phyloP scores from a whole-genome alignment of 805 yeast genomes.

The Blastobotrys attinorum region DNA sequence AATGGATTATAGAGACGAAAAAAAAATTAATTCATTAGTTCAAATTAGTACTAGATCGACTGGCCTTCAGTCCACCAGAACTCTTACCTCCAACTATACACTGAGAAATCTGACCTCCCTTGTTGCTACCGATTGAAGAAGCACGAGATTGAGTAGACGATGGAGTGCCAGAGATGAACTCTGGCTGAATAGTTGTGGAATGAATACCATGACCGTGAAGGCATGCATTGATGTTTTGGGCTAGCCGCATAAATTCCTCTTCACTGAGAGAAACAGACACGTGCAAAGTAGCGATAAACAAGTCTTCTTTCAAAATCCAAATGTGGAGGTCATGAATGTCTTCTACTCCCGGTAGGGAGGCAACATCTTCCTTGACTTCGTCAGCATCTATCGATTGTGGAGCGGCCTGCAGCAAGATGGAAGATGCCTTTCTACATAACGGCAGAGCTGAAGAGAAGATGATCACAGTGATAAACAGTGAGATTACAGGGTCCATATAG shows the following conservation, averaged over 20 bases:
- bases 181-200: conserved; percentile 95
- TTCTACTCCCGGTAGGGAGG: conserved; percentile 60
- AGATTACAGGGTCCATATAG: conserved; percentile 79
- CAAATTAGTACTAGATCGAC: neutral
- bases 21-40: neutral
- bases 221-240: conserved; percentile 66
- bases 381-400: conserved; percentile 79
- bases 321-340: conserved; percentile 94
- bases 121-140: neutral
- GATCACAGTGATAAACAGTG: conserved; percentile 76
- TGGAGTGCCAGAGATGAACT: conserved; percentile 38
- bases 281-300: conserved; percentile 82
- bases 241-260: conserved; percentile 60
- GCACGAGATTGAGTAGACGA: neutral
- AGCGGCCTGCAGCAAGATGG: conserved; percentile 85
- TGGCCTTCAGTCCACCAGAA: neutral
- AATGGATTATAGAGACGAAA: neutral
- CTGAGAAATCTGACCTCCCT: neutral
- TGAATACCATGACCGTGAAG: conserved; percentile 82
- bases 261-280: conserved; percentile 62
- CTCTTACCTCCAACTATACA: neutral
- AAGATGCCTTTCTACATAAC: conserved; percentile 74
- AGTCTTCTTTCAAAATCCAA: conserved; percentile 88
- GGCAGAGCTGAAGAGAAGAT: conserved; percentile 91
- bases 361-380: conserved; percentile 59